These are phyloP conservation scores for Rhodotorula sphaerocarpa DNA, from an alignment of 768 basidiomycete genomes.

Conservation along the genomic window DNA sequence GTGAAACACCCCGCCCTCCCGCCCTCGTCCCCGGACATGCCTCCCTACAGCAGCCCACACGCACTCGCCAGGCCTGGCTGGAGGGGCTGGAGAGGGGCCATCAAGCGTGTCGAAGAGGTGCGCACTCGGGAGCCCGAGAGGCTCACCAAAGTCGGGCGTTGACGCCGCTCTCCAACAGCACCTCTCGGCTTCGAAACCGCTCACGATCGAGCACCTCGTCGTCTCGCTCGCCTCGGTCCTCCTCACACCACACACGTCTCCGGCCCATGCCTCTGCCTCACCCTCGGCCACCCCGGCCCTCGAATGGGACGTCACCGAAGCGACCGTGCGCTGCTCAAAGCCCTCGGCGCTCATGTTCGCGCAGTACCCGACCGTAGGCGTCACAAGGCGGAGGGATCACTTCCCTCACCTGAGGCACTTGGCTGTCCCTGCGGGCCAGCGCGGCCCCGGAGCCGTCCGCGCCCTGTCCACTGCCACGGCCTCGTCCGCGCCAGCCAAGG, in stretches of 20 bases:
- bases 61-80: slow-evolving; percentile 1
- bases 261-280: background rate
- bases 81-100: slow-evolving; percentile 11
- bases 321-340: slow-evolving; percentile 60
- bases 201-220: slow-evolving; percentile 63
- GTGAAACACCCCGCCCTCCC: background rate
- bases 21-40: too few species aligned
- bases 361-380: slow-evolving; percentile 56
- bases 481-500: too few species aligned
- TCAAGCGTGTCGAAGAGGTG: slow-evolving; percentile 25
- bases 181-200: slow-evolving; percentile 10
- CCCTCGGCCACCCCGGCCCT: background rate
- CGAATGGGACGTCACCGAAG: slow-evolving; percentile 32
- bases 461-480: too few species aligned
- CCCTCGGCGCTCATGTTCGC: slow-evolving; percentile 64
- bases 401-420: slow-evolving; percentile 32
- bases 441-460: too few species aligned
- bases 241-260: slow-evolving; percentile 5
- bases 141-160: too few species aligned
- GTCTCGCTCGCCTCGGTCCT: slow-evolving; percentile 52
- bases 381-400: slow-evolving; percentile 48
- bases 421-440: too few species aligned
- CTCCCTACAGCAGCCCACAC: background rate
- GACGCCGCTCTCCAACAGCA: too few species aligned
- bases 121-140: background rate